A percentile compares a stretch with the other conserved stretches of the same genome.
Evolutionary conservation across 148 eudicot species (phyloP).

Genomic region (Chenopodium album): DNA sequence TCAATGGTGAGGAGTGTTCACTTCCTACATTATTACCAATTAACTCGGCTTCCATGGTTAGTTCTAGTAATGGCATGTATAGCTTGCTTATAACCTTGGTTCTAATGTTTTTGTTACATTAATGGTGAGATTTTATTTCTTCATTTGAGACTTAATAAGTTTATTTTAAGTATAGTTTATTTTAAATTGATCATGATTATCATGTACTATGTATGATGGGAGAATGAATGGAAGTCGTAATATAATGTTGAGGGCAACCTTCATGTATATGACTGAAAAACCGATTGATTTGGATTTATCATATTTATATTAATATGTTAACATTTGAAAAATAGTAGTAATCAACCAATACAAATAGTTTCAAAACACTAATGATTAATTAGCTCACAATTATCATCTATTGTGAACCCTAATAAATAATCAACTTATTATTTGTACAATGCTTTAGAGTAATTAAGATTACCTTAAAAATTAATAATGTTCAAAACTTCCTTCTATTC

Average conservation of each 20-base stretch:
- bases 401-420: too few species aligned
- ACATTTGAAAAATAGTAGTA: too few species aligned
- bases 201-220: neutral
- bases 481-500: too few species aligned
- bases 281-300: neutral
- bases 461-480: too few species aligned
- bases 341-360: neutral
- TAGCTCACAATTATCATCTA: too few species aligned
- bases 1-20: constrained; percentile 62
- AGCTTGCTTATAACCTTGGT: constrained; percentile 7
- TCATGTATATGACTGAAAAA: neutral
- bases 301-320: too few species aligned
- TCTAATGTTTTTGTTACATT: neutral
- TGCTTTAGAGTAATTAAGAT: too few species aligned
- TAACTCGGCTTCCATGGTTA: neutral
- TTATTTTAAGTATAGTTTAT: too few species aligned
- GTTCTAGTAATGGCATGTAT: neutral
- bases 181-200: too few species aligned
- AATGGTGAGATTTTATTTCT: neutral
- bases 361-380: too few species aligned
- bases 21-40: constrained; percentile 42
- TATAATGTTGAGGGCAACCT: neutral
- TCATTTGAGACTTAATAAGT: neutral
- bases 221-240: neutral
- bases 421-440: too few species aligned